These are phyloP conservation scores for Micromonas commoda DNA, from an alignment of 139 green algal species.

Conservation along the genomic window DNA sequence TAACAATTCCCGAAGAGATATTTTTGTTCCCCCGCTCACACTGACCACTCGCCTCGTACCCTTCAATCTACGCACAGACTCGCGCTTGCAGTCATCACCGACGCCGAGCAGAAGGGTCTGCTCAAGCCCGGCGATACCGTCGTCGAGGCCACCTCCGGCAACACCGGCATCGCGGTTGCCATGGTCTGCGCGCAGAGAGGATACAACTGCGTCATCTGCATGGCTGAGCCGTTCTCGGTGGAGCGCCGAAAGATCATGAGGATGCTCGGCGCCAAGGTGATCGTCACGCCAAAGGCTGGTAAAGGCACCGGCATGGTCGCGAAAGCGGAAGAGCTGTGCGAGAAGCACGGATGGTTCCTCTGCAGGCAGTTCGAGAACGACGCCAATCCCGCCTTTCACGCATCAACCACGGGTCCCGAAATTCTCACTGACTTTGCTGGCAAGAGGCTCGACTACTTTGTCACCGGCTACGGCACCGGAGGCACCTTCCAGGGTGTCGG, in stretches of 20 bases:
- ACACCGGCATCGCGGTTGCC: constrained; percentile 38
- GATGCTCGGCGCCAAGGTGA: constrained; percentile 35
- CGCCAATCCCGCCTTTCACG: constrained; percentile 30
- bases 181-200: constrained; percentile 31
- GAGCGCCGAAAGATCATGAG: constrained; percentile 34
- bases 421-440: constrained; percentile 28
- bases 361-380: constrained; percentile 33
- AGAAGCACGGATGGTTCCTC: constrained; percentile 38
- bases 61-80: constrained; percentile 27
- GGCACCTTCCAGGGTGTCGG: constrained; percentile 29
- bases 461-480: constrained; percentile 34
- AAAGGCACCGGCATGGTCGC: constrained; percentile 32
- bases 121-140: constrained; percentile 34
- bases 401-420: constrained; percentile 25
- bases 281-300: constrained; percentile 28
- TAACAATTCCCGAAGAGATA: too few species aligned
- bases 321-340: constrained; percentile 32
- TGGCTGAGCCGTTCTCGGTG: constrained; percentile 33
- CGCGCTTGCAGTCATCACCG: constrained; percentile 35
- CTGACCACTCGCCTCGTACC: too few species aligned
- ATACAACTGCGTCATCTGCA: constrained; percentile 29
- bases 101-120: constrained; percentile 28
- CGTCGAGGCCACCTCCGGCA: constrained; percentile 35
- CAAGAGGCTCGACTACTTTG: constrained; percentile 29
- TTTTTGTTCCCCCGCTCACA: too few species aligned